A percentile compares a stretch with the other conserved stretches of the same genome.
phyloP scores from a whole-genome alignment of 2,329 filamentous ascomycete genomes.

The Stagonosporopsis chrysanthemi region DNA sequence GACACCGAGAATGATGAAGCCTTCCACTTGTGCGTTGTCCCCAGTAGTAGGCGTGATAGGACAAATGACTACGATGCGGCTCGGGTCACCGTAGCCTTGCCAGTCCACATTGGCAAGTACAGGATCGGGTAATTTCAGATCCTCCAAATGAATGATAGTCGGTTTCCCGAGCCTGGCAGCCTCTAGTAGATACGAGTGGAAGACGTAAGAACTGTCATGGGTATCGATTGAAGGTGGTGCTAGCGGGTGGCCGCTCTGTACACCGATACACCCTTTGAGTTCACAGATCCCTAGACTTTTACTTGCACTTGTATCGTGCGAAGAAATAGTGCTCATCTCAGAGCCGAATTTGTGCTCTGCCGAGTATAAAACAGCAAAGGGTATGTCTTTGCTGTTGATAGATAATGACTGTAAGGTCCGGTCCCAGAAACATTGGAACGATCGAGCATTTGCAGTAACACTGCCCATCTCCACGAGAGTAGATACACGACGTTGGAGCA shows the following conservation, averaged over 20 bases:
- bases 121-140: slow-evolving; percentile 35
- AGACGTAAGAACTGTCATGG: slow-evolving; percentile 26
- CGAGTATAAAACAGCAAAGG: slow-evolving; percentile 37
- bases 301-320: slow-evolving; percentile 21
- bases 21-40: slow-evolving; percentile 42
- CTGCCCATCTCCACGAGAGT: slow-evolving; percentile 73
- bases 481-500: slow-evolving; percentile 33
- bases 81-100: slow-evolving; percentile 47
- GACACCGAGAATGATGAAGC: slow-evolving; percentile 51
- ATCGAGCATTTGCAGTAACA: slow-evolving; percentile 71
- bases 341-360: slow-evolving; percentile 23
- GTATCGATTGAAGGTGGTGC: slow-evolving; percentile 38
- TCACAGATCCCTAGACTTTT: slow-evolving; percentile 22
- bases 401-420: slow-evolving; percentile 71
- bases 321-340: slow-evolving; percentile 27
- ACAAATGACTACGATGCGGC: slow-evolving; percentile 45
- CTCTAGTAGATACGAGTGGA: slow-evolving; percentile 36
- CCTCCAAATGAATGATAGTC: slow-evolving; percentile 38
- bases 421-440: slow-evolving; percentile 74
- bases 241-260: slow-evolving; percentile 32
- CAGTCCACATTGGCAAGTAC: slow-evolving; percentile 40
- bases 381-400: slow-evolving; percentile 66
- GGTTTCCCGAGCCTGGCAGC: slow-evolving; percentile 39
- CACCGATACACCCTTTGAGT: slow-evolving; percentile 38
- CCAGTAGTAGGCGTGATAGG: slow-evolving; percentile 48